phyloP scores from a whole-genome alignment of 1,284 basidiomycete genomes.

The Marasmius tenuissimus region DNA sequence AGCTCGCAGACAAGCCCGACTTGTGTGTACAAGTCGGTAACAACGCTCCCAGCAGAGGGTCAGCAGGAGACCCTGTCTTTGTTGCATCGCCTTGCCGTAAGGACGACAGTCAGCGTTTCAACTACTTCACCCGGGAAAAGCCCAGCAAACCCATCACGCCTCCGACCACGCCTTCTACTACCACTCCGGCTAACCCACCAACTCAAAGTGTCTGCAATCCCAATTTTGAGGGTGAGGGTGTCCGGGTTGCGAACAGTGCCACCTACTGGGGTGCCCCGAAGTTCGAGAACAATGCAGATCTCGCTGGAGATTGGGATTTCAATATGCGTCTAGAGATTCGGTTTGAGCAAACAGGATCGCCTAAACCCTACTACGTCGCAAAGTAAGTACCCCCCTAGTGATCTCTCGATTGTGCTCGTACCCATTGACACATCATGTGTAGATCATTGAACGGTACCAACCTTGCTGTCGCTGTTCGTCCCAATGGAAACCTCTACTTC shows the following conservation, averaged over 20 bases:
- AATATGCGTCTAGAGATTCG: constrained; percentile 9
- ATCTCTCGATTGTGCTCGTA: neutral
- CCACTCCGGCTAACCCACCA: neutral
- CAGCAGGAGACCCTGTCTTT: constrained; percentile 2
- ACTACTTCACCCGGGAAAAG: constrained; percentile 2
- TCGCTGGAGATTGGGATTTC: constrained; percentile 5
- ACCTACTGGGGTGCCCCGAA: constrained; percentile 3
- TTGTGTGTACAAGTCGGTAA: constrained; percentile 7
- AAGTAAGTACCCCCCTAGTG: neutral
- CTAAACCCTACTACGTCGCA: constrained; percentile 4
- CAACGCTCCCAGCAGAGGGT: neutral
- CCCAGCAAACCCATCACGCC: neutral
- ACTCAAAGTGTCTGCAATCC: neutral
- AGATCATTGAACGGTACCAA: constrained; percentile 7
- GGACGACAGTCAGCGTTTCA: constrained; percentile 9
- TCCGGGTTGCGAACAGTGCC: constrained; percentile 7
- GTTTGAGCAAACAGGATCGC: constrained; percentile 3
- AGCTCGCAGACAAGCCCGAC: constrained; percentile 4
- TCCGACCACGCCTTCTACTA: neutral
- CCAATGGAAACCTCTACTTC: constrained; percentile 9
- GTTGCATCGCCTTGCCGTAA: constrained; percentile 1
- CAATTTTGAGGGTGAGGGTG: constrained; percentile 7
- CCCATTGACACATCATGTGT: neutral
- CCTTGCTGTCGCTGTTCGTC: constrained; percentile 1
- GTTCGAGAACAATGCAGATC: constrained; percentile 1